A percentile compares a stretch with the other conserved stretches of the same genome.
Evolutionary conservation across 2,329 filamentous ascomycete genomes (phyloP).

Genomic region (Aspergillus neoniger): DNA sequence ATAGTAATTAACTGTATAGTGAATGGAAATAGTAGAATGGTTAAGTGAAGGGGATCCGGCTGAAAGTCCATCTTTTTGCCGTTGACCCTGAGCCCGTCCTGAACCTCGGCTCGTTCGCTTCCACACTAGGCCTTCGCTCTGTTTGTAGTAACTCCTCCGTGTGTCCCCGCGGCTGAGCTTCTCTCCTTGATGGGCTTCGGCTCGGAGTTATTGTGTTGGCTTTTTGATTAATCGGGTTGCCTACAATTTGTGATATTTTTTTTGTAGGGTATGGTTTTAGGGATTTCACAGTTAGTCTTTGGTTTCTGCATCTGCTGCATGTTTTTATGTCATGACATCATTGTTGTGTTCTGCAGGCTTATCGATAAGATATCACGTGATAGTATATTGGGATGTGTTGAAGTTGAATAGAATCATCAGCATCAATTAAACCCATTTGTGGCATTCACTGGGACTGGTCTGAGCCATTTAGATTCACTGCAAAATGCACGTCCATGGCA

Average conservation of each 20-base stretch:
- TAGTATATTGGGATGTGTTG: neutral
- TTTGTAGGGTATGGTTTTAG: too few species aligned
- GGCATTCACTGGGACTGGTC: neutral
- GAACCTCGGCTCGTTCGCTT: constrained; percentile 7
- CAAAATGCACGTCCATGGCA: neutral
- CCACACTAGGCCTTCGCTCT: constrained; percentile 5
- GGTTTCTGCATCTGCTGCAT: too few species aligned
- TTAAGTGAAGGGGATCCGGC: too few species aligned
- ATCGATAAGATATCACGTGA: constrained; percentile 5
- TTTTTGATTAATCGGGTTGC: neutral
- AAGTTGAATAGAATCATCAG: neutral
- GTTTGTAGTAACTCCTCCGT: constrained; percentile 5
- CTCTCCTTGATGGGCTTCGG: too few species aligned
- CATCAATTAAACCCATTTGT: neutral
- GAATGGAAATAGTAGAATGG: neutral
- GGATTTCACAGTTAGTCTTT: neutral
- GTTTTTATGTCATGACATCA: neutral
- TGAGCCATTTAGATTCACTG: too few species aligned
- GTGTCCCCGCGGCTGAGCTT: too few species aligned
- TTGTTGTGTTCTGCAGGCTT: neutral
- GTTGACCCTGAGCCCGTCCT: neutral
- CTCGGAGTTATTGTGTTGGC: neutral
- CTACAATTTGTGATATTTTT: too few species aligned
- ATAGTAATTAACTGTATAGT: too few species aligned
- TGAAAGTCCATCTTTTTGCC: neutral